phyloP scores from a whole-genome alignment of 306 rosid genomes.

The Comarum palustre region DNA sequence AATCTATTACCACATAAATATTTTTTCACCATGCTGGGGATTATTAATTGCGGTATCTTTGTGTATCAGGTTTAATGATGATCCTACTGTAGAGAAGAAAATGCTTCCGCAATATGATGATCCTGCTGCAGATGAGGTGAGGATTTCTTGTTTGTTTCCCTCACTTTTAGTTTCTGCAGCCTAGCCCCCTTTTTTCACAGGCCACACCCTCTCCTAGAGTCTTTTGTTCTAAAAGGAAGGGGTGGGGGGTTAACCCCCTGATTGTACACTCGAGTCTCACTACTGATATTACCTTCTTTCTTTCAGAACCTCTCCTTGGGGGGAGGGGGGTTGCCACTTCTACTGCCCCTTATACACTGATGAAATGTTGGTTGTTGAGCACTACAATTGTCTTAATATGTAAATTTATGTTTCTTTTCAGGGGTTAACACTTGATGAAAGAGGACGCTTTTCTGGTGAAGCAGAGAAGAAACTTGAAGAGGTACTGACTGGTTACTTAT shows the following conservation, averaged over 20 bases:
- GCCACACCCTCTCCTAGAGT: too few species aligned
- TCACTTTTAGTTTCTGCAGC: neutral
- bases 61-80: constrained; percentile 79
- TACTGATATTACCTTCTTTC: too few species aligned
- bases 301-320: too few species aligned
- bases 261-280: too few species aligned
- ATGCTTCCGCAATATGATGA: constrained; percentile 93
- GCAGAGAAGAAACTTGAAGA: constrained; percentile 92
- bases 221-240: too few species aligned
- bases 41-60: constrained; percentile 20
- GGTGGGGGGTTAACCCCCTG: too few species aligned
- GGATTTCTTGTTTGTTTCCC: constrained; percentile 1
- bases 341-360: neutral
- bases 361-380: neutral
- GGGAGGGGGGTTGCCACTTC: too few species aligned
- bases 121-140: constrained; percentile 72
- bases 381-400: neutral
- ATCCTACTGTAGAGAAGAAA: constrained; percentile 65
- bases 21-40: neutral
- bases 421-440: constrained; percentile 81
- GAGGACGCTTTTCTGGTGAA: constrained; percentile 67
- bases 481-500: constrained; percentile 37
- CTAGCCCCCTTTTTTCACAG: neutral
- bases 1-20: neutral
- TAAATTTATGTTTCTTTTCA: constrained; percentile 32